phyloP scores from a whole-genome alignment of 2,329 filamentous ascomycete genomes.

The Xylariaceae sp. region DNA sequence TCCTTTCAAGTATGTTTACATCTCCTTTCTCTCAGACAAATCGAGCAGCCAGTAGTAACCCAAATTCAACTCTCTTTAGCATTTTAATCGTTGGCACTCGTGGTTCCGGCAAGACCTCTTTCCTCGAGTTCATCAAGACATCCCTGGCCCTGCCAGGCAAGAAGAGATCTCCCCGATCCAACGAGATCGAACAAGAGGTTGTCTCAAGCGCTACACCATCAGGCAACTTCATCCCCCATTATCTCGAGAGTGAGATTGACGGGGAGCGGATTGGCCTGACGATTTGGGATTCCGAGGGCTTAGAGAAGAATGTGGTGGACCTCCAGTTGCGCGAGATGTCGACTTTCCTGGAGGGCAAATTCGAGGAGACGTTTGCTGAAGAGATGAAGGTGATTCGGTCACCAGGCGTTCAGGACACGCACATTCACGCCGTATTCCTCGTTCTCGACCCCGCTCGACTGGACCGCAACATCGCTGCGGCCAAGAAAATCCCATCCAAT shows the following conservation, averaged over 20 bases:
- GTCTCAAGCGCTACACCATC: constrained; percentile 48
- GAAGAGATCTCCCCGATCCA: constrained; percentile 58
- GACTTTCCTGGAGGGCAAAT: constrained; percentile 92
- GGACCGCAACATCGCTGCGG: constrained; percentile 72
- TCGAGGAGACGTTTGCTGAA: constrained; percentile 94
- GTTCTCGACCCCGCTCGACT: constrained; percentile 84
- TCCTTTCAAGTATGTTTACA: constrained; percentile 83
- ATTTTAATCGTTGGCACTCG: constrained; percentile 86
- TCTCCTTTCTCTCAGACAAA: not conserved
- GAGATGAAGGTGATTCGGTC: constrained; percentile 97
- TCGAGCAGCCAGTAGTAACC: constrained; percentile 19
- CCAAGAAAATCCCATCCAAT: constrained; percentile 51
- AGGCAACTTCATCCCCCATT: constrained; percentile 80
- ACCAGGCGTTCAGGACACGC: constrained; percentile 88
- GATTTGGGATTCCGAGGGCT: constrained; percentile 91
- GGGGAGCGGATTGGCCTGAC: constrained; percentile 88
- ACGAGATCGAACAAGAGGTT: constrained; percentile 54
- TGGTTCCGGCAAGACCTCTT: constrained; percentile 89
- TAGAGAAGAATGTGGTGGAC: constrained; percentile 94
- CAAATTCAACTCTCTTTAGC: constrained; percentile 44
- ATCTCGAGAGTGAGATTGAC: constrained; percentile 91
- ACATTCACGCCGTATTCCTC: constrained; percentile 94
- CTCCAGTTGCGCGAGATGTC: constrained; percentile 89
- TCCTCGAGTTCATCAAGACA: constrained; percentile 90
- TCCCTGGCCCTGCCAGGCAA: constrained; percentile 78